Conservation (phyloP, 225 moss, liverwort and hornwort species). For the Sphagnum contortum region DNA sequence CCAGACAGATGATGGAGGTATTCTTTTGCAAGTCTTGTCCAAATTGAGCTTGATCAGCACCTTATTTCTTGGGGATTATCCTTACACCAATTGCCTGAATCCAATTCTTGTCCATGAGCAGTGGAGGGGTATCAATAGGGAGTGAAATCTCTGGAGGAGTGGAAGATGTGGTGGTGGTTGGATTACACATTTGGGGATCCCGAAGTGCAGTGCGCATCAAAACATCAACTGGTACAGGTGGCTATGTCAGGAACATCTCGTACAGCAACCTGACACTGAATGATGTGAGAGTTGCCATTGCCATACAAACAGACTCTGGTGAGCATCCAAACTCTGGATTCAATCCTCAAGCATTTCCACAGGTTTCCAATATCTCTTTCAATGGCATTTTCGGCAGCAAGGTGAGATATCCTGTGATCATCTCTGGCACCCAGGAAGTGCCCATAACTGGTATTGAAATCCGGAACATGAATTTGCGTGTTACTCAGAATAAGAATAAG, state of each 20-base stretch:
- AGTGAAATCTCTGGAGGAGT: slow-evolving; percentile 97
- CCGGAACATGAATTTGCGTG: slow-evolving; percentile 36
- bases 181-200: slow-evolving; percentile 56
- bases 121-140: slow-evolving; percentile 74
- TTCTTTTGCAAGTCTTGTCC: too few relatives aligned
- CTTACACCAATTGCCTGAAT: too few relatives aligned
- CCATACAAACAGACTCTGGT: slow-evolving; percentile 65
- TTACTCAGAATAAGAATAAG: slow-evolving; percentile 34
- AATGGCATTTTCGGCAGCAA: slow-evolving; percentile 23
- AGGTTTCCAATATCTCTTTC: slow-evolving; percentile 57
- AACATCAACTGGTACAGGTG: slow-evolving; percentile 74
- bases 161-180: slow-evolving; percentile 46
- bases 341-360: slow-evolving; percentile 50
- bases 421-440: slow-evolving; percentile 21
- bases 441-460: slow-evolving; percentile 25
- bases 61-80: too few relatives aligned
- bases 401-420: slow-evolving; percentile 35
- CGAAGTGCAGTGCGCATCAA: slow-evolving; percentile 70
- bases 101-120: slow-evolving; percentile 6
- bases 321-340: slow-evolving; percentile 66
- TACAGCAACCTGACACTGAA: slow-evolving; percentile 36
- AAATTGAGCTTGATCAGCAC: too few relatives aligned
- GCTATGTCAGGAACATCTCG: slow-evolving; percentile 57
- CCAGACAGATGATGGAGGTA: too few relatives aligned
- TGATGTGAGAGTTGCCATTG: slow-evolving; percentile 68